Conservation (phyloP, 768 basidiomycete genomes). For the Tulasnella sp. region DNA sequence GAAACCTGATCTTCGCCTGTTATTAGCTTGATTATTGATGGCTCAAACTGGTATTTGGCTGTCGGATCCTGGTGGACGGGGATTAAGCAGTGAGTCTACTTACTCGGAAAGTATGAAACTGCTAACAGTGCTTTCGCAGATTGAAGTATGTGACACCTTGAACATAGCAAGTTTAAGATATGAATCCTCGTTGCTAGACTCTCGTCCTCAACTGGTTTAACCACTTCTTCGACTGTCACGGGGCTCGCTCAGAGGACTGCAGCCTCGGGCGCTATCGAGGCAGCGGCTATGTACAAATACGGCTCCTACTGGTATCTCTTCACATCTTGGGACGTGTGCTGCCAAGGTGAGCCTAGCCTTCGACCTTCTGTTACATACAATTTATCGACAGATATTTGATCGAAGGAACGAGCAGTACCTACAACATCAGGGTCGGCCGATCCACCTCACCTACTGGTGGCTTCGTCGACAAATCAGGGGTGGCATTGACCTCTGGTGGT, state of each 20-base stretch:
- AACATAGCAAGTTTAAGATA: neutral
- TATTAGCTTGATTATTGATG: slow-evolving; percentile 36
- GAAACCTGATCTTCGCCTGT: neutral
- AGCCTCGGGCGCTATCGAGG: slow-evolving; percentile 49
- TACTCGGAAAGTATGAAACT: neutral
- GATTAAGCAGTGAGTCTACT: slow-evolving; percentile 43
- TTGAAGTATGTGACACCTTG: neutral
- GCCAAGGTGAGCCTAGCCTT: slow-evolving; percentile 40
- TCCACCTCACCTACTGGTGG: slow-evolving; percentile 45
- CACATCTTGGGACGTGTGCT: slow-evolving; percentile 55
- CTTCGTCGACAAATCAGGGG: slow-evolving; percentile 49
- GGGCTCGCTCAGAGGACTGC: slow-evolving; percentile 49
- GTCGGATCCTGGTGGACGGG: slow-evolving; percentile 58
- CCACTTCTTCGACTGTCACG: slow-evolving; percentile 42
- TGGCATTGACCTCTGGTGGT: slow-evolving; percentile 48
- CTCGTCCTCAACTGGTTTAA: slow-evolving; percentile 45
- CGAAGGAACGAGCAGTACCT: slow-evolving; percentile 45
- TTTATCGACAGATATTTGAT: neutral
- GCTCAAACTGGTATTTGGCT: slow-evolving; percentile 48
- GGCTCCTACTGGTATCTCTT: slow-evolving; percentile 54
- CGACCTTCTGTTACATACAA: neutral
- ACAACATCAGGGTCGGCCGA: slow-evolving; percentile 58
- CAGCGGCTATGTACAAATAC: slow-evolving; percentile 46
- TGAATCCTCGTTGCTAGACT: slow-evolving; percentile 35
- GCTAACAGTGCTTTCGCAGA: neutral